Evolutionary conservation across 352 stramenopile genomes (phyloP), one percentile per base, ranked within the genome.

Genomic region (Phytophthora vignae): DNA sequence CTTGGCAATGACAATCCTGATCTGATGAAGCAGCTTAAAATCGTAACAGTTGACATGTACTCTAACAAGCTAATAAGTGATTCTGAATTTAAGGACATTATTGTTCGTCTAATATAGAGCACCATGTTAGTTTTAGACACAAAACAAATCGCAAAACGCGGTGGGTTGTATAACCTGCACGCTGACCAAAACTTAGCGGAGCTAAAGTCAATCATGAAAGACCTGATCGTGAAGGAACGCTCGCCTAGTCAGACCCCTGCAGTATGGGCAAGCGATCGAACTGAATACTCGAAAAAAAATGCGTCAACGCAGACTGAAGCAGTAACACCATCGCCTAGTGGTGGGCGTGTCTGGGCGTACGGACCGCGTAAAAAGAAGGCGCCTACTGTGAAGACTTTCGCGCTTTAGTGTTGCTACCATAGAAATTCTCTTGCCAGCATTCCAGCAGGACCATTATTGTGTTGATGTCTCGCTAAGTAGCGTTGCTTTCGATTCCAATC

Each of bases 121-220:
- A 15, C 0, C 4, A 40, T 60, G 55, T 22, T 60, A 31, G 31
- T 60, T 9, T 4, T 60, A 5, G 25, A 60, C 19, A 25, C 55
- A 15, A 48, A 17, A 17, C 31, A 36, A 31, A 49, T 52, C 19
- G 15, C 33, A 9, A 60, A 60, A n/a, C 36, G 4, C 3, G 55
- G 55, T 15, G 55, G 55, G 11, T 19, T 60, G 15, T 60, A 60
- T 11, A 60, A 60, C 19, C 19, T 60, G 11, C 33, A 60, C 33
- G 55, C 55, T 60, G 55, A 60, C 11, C 50, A 40, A n/a, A 56
- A 56, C 12, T n/a, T 60, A 21, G 46, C 57, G 48, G 57, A 64
- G 49, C 57, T 64, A 3, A 64, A 64, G 55, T 55, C 57, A 14
- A 64, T 64, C 15, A 64, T 64, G 57, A 64, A 64, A 12, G 25